Evolutionary conservation across 140 eudicot genomes (phyloP), one percentile per base, ranked within the genome.

Genomic region (Erigeron philadelphicus): DNA sequence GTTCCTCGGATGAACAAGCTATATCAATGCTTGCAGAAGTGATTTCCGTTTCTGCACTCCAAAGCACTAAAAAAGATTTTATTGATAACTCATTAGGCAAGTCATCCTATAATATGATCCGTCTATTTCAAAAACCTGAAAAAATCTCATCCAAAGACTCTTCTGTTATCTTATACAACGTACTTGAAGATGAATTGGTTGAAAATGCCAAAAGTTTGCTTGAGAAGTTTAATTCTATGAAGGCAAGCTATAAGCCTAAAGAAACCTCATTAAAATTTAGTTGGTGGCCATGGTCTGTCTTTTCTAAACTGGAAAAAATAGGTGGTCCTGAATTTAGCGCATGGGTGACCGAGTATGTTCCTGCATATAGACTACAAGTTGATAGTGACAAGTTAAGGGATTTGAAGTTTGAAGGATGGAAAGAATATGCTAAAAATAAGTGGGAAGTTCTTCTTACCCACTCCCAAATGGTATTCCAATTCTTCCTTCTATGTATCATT

Each of bases 361-460:
- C 98, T 23, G 85, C 88, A 2, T 93, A 84, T 74, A 79, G 63
- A 80, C 73, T 93, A 76, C 84, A 81, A 71, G 83, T 93, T 25
- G 80, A 87, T 42, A 74, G 74, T 43, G 78, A 76, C 17, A 89
- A 79, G 63, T 60, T 81, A 38, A 19, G n/a, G 47, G 70, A 82
- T 67, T 63, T 83, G 64, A 82, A 83, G 65, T 73, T 86, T 56
- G 86, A 83, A 74, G 98, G 98, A 18, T 87, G 94, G 94, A 85
- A 80, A 67, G 80, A 78, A 70, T 64, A 75, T 23, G 80, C 66
- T 35, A 79, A 66, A 55, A 79, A 83, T 81, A 73, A 66, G 71
- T 80, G 87, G 90, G 95, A 87, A 84, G 86, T 85, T 71, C 76
- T 83, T 70, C 78, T 93, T 78, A 93, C 98, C 68, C 98, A 89